Evolutionary conservation across 352 stramenopile species (phyloP), one percentile per base, ranked within the genome.

Genomic region (Phytopythium boreale): DNA sequence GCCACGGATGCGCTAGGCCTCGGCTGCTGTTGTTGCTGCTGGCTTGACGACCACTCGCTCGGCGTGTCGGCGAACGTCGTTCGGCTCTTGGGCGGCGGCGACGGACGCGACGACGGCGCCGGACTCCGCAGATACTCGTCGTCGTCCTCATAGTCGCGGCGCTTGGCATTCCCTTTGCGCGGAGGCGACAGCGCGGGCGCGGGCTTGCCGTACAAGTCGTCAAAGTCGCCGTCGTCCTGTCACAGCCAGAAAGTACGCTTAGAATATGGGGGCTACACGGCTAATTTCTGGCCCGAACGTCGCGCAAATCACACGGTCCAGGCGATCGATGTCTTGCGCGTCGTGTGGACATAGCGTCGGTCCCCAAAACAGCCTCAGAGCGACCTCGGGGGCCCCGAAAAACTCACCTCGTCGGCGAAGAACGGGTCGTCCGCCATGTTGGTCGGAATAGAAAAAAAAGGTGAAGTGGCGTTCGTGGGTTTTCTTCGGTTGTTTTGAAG

Each of bases 221-320:
- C 84, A 56, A 93, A 93, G 62, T 88, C 84, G 19, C 75, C 82
- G 62, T 88, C 79, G 71, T 91, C 84, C 74, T 93, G 66, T 39
- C 27, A 31, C 27, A 29, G 4, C n/a, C 19, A 31, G 31, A 31
- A 19, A 47, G 12, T 12, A 20, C 12, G 34, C 15, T 53, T 53
- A 53, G 47, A 34, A 8, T 10, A n/a, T n/a, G n/a, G n/a, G 22
- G 24, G 11, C 47, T 29, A 20, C 11, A 34, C 10, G 47, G 12
- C 10, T 34, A 22, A 34, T 34, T 31, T 53, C 4, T 20, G 10
- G 12, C 12, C 4, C 14, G 0, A n/a, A 17, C 4, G 47, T 1
- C 47, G 24, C 22, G 47, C 4, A 34, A 53, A 11, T n/a, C 9
- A 4, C 47, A 34, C 4, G 47, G 12, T 11, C 29, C 4, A 10